Percentiles rank a stretch among this genome's conserved stretches.
phyloP scores from a whole-genome alignment of 176 grass and related monocot species.

The Secale cereale region DNA sequence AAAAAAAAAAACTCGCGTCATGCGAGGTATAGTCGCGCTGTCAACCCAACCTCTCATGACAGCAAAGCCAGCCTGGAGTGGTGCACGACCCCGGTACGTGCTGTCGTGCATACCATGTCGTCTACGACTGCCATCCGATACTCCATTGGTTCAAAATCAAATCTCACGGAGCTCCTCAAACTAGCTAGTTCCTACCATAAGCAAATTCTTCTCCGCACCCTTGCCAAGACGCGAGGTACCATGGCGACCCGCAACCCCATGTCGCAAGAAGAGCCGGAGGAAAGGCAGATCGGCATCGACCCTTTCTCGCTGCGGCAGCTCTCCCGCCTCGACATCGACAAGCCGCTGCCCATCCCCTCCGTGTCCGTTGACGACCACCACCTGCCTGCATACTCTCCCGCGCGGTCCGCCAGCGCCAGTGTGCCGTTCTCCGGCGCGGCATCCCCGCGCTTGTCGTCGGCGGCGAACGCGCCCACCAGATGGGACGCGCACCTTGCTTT shows the following conservation, averaged over 20 bases:
- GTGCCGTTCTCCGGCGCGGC: not conserved
- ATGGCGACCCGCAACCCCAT: slow-evolving; percentile 15
- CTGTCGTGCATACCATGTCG: slow-evolving; percentile 10
- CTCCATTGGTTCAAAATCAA: not conserved
- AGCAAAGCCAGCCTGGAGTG: not conserved
- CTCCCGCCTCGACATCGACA: slow-evolving; percentile 51
- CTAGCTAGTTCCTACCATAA: not conserved
- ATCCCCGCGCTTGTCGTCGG: not conserved
- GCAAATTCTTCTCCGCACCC: not conserved
- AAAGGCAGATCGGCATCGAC: slow-evolving; percentile 39
- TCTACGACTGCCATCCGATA: not conserved
- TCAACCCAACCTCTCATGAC: too few species aligned
- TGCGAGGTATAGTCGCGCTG: too few species aligned
- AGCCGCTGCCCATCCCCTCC: slow-evolving; percentile 53
- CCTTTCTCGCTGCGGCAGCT: slow-evolving; percentile 45
- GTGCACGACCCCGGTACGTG: not conserved
- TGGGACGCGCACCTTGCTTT: slow-evolving; percentile 11
- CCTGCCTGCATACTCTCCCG: not conserved
- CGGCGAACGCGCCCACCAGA: not conserved
- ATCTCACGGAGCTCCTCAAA: not conserved
- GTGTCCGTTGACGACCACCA: slow-evolving; percentile 35
- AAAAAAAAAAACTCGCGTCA: too few species aligned
- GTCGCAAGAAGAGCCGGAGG: slow-evolving; percentile 21
- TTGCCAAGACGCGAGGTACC: not conserved
- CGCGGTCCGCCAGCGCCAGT: slow-evolving; percentile 20